phyloP scores from a whole-genome alignment of 257 asterid species.

The Gardenia jasminoides region DNA sequence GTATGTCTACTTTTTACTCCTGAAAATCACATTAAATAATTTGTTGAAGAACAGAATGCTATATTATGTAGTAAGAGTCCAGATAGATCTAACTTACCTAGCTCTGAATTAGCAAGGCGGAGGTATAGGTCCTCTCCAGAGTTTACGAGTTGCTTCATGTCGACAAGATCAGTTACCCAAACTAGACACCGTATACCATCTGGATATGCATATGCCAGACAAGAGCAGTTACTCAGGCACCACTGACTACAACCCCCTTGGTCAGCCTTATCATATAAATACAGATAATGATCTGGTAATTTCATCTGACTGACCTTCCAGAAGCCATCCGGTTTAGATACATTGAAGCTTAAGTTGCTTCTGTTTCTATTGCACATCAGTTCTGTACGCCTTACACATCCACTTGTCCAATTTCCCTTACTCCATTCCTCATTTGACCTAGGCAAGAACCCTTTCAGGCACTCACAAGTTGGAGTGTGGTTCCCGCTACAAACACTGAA shows the following conservation, averaged over 20 bases:
- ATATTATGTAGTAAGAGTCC: background rate
- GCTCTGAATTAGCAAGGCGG: conserved; percentile 26
- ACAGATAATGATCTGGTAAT: conserved; percentile 30
- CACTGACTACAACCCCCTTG: conserved; percentile 9
- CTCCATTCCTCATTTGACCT: conserved; percentile 19
- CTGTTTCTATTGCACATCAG: conserved; percentile 23
- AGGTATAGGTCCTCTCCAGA: conserved; percentile 26
- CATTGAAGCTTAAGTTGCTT: background rate
- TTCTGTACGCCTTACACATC: conserved; percentile 26
- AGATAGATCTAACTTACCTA: conserved; percentile 12
- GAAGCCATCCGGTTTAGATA: conserved; percentile 20
- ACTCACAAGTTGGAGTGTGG: conserved; percentile 18
- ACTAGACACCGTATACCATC: conserved; percentile 32
- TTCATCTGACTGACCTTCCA: conserved; percentile 22
- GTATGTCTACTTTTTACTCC: conserved; percentile 8
- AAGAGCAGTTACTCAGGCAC: conserved; percentile 39
- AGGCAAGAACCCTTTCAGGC: conserved; percentile 31
- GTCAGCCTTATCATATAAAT: conserved; percentile 11
- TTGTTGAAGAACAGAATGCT: background rate
- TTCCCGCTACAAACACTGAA: conserved; percentile 25
- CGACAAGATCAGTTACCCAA: conserved; percentile 28
- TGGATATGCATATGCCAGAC: conserved; percentile 35
- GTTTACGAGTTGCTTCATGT: conserved; percentile 22
- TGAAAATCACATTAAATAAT: conserved; percentile 8
- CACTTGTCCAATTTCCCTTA: conserved; percentile 33